Evolutionary conservation across 768 basidiomycete species (phyloP), one percentile per base, ranked within the genome.

Genomic region (Pisolithus orientalis): DNA sequence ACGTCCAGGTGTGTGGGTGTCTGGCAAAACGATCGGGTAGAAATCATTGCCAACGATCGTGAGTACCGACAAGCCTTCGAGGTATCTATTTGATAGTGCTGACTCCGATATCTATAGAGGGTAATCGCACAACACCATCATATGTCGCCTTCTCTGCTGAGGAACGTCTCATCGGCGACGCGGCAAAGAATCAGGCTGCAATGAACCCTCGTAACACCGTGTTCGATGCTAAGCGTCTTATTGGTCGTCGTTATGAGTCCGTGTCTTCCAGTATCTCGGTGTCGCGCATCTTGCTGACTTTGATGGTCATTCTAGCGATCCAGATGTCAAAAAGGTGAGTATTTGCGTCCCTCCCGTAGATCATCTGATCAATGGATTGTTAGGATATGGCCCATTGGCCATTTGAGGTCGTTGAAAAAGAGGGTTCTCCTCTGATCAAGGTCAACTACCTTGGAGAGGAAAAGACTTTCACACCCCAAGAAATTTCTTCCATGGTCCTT

Each of bases 141-240:
- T 99, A 99, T 74, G 96, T 99, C 74, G 92, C 95, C 63, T 99
- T 99, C 80, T 92, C 94, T 59, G 70, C 84, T 47, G 90, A 93
- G 68, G 94, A 96, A 79, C 93, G 93, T 77, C 74, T 95, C 72
- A 98, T 98, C 69, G 94, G 96, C 70, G 94, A 98, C 83, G 93
- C 93, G 65, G 94, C 93, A 57, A 94, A 94, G 75, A 96, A 96
- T 72, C 94, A 98, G 80, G 91, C 90, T 54, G 96, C 96, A 61
- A 99, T 99, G 96, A 99, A 99, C 83, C 96, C 96, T 58, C 80
- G 79, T 66, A 97, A 97, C 82, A 99, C 96, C 61, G 90, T 98
- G 70, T 98, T 98, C 73, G 95, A 98, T 71, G 95, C 95, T 56
- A 97, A 98, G 77, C 94, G 95, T 73, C 84, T 98, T 66, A 98